Conservation (phyloP, 2,329 filamentous ascomycete genomes). For the Botrytis medusae region DNA sequence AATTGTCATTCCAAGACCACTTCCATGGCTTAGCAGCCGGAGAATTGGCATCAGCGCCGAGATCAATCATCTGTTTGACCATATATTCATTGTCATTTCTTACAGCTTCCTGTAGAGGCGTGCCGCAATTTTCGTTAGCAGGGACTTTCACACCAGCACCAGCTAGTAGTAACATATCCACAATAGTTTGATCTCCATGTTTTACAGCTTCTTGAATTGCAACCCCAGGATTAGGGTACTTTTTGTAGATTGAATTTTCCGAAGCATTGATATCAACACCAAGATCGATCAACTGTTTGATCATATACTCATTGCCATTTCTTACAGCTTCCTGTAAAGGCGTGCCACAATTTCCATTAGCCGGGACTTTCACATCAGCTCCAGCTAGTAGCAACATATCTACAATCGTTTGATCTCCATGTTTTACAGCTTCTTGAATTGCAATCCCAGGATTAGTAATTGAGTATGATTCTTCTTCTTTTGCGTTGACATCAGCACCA, state of each 20-base stretch:
- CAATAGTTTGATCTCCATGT: not conserved
- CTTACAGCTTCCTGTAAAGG: not conserved
- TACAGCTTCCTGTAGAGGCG: not conserved
- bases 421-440: not conserved
- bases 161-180: not conserved
- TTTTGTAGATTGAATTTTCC: too few species aligned
- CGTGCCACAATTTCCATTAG: not conserved
- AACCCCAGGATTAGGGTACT: too few species aligned
- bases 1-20: fast-evolving
- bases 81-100: not conserved
- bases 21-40: fast-evolving
- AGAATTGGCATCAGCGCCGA: not conserved
- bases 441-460: not conserved
- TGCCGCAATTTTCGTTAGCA: not conserved
- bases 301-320: not conserved
- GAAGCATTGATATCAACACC: not conserved
- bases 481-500: not conserved
- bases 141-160: not conserved
- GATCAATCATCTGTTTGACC: not conserved
- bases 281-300: not conserved
- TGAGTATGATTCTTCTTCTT: too few species aligned
- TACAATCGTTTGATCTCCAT: not conserved
- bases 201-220: not conserved
- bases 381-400: not conserved
- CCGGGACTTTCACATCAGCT: not conserved